Evolutionary conservation across 2,329 filamentous ascomycete genomes (phyloP).

Genomic region (Torrubiella hemipterigena): DNA sequence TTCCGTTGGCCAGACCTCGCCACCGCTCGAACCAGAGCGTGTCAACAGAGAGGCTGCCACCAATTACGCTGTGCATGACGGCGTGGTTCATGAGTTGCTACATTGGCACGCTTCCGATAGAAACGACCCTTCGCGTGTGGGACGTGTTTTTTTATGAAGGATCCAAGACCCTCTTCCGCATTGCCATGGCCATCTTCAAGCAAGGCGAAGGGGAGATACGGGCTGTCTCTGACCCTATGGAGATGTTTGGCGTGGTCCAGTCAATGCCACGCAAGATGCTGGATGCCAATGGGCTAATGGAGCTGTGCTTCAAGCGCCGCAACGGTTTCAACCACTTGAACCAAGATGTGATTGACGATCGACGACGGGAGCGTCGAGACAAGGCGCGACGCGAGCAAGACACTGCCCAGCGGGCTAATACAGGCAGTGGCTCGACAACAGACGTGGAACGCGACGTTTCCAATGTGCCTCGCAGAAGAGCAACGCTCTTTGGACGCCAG

Average conservation of each 20-base stretch:
- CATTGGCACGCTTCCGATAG: slow-evolving; percentile 83
- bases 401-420: slow-evolving; percentile 14
- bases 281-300: slow-evolving; percentile 72
- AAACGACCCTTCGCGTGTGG: slow-evolving; percentile 87
- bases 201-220: slow-evolving; percentile 71
- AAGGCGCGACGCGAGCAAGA: slow-evolving; percentile 31
- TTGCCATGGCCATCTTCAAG: slow-evolving; percentile 86
- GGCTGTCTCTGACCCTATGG: slow-evolving; percentile 74
- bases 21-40: slow-evolving; percentile 26
- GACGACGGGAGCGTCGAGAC: slow-evolving; percentile 55
- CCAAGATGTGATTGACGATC: slow-evolving; percentile 69
- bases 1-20: slow-evolving; percentile 24
- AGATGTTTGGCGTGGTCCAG: slow-evolving; percentile 92
- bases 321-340: slow-evolving; percentile 74
- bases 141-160: slow-evolving; percentile 95
- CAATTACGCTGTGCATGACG: slow-evolving; percentile 84
- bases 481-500: slow-evolving; percentile 28
- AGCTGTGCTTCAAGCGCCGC: slow-evolving; percentile 68
- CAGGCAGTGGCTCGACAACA: slow-evolving; percentile 17
- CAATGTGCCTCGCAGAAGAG: slow-evolving; percentile 18
- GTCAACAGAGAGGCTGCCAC: slow-evolving; percentile 54
- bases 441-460: slow-evolving; percentile 14
- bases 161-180: slow-evolving; percentile 84
- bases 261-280: slow-evolving; percentile 69
- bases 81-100: slow-evolving; percentile 98